A percentile compares a stretch with the other conserved stretches of the same genome.
phyloP scores from a whole-genome alignment of 2,329 filamentous ascomycete species.

The Chaetomium sp. region DNA sequence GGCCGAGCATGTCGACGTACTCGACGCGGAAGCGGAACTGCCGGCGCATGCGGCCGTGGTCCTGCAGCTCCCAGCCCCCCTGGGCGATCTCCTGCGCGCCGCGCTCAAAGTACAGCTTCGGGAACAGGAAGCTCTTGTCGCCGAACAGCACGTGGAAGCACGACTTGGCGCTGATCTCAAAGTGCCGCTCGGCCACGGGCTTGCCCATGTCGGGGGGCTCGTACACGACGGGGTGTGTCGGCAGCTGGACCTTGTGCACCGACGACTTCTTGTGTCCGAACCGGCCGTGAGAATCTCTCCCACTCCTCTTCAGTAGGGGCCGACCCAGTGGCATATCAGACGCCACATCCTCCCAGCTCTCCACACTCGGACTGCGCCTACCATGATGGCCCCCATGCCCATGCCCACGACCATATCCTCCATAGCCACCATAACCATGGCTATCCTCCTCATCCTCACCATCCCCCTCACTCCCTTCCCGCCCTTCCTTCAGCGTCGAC shows the following conservation, averaged over 20 bases:
- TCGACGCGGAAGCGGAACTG: constrained; percentile 77
- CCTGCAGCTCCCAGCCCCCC: constrained; percentile 71
- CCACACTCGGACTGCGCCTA: constrained; percentile 64
- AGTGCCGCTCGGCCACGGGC: constrained; percentile 70
- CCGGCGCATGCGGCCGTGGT: constrained; percentile 64
- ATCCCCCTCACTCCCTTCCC: constrained; percentile 28
- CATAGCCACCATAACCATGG: no score
- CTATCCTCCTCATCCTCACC: no score
- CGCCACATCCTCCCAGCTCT: constrained; percentile 86
- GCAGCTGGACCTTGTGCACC: constrained; percentile 70
- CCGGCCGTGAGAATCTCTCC: constrained; percentile 31
- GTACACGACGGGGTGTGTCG: constrained; percentile 72
- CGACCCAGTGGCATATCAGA: constrained; percentile 41
- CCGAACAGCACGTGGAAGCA: constrained; percentile 96
- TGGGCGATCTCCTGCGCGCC: constrained; percentile 75
- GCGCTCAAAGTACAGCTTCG: constrained; percentile 79
- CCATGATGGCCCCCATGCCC: constrained; percentile 23
- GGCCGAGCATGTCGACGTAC: constrained; percentile 58
- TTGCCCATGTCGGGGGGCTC: constrained; percentile 75
- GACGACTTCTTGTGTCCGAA: constrained; percentile 32
- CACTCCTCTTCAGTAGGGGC: constrained; percentile 21
- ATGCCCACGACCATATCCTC: no score
- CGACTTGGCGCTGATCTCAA: constrained; percentile 87
- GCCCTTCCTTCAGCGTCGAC: constrained; percentile 64
- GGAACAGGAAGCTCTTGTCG: constrained; percentile 91